Evolutionary conservation across 164 flowering plant genomes (phyloP), one percentile per base, ranked within the genome.

Genomic region (Echeveria elegans): DNA sequence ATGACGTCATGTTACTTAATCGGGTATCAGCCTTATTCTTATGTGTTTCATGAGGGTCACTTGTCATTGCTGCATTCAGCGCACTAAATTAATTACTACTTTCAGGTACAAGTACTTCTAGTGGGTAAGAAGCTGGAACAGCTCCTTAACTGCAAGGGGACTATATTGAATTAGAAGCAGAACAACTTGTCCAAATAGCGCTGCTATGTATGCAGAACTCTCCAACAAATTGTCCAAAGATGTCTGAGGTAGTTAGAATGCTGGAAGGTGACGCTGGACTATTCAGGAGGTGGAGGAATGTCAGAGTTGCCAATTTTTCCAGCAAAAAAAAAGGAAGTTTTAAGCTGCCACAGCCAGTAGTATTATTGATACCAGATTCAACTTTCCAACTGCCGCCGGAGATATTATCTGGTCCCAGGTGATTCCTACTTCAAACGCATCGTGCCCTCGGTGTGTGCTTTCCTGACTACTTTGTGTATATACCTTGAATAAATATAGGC

Each of bases 401-500:
- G 60, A 73, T 72, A 45, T 64, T 77, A 45, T 77, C 80, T 0
- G 80, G 80, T 64, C 80, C 80, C 14, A 77, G 80, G 31, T 77
- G 77, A 77, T 24, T 23, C 23, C n/a, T n/a, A n/a, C n/a, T n/a
- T n/a, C n/a, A n/a, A n/a, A n/a, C n/a, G n/a, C n/a, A n/a, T n/a
- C n/a, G n/a, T n/a, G n/a, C n/a, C n/a, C n/a, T n/a, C n/a, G n/a
- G n/a, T n/a, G n/a, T n/a, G n/a, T n/a, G n/a, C n/a, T n/a, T n/a
- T n/a, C n/a, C n/a, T n/a, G n/a, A n/a, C n/a, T n/a, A n/a, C n/a
- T n/a, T n/a, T n/a, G n/a, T n/a, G n/a, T n/a, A n/a, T n/a, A n/a
- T n/a, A n/a, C n/a, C n/a, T n/a, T n/a, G n/a, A n/a, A n/a, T n/a
- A n/a, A n/a, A n/a, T n/a, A n/a, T n/a, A n/a, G n/a, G n/a, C n/a